phyloP scores from a whole-genome alignment of 2,329 filamentous ascomycete genomes.

The Cercospora sp. region DNA sequence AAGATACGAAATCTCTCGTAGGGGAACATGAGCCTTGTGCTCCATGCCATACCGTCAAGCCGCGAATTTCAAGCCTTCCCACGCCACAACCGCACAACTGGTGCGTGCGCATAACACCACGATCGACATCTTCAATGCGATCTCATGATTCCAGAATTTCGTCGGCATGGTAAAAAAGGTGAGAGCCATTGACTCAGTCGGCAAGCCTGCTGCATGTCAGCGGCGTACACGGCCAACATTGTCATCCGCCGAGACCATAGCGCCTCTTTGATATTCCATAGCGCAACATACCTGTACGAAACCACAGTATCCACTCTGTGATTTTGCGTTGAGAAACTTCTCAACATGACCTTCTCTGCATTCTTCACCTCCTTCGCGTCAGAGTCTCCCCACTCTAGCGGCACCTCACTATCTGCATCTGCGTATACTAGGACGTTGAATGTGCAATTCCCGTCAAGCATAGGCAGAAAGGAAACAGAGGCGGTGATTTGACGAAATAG shows the following conservation, averaged over 20 bases:
- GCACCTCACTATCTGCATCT: slow-evolving; percentile 93
- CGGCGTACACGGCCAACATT: neutral
- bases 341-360: slow-evolving; percentile 90
- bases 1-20: neutral
- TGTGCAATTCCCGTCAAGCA: slow-evolving; percentile 91
- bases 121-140: neutral
- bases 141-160: neutral
- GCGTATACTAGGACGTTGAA: slow-evolving; percentile 99
- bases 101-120: neutral
- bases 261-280: neutral
- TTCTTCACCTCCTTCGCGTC: slow-evolving; percentile 96
- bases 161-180: neutral
- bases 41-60: neutral
- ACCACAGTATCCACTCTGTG: slow-evolving; percentile 94
- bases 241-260: neutral
- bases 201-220: neutral
- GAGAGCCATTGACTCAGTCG: neutral
- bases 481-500: slow-evolving; percentile 98
- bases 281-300: slow-evolving; percentile 67
- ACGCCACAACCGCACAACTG: neutral
- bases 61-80: neutral
- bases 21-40: neutral
- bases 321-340: slow-evolving; percentile 93
- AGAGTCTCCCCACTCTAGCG: slow-evolving; percentile 97
- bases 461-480: slow-evolving; percentile 92